These are phyloP conservation scores for Cucurbita ficifolia DNA, from an alignment of 306 rosid genomes.

Conservation along the genomic window DNA sequence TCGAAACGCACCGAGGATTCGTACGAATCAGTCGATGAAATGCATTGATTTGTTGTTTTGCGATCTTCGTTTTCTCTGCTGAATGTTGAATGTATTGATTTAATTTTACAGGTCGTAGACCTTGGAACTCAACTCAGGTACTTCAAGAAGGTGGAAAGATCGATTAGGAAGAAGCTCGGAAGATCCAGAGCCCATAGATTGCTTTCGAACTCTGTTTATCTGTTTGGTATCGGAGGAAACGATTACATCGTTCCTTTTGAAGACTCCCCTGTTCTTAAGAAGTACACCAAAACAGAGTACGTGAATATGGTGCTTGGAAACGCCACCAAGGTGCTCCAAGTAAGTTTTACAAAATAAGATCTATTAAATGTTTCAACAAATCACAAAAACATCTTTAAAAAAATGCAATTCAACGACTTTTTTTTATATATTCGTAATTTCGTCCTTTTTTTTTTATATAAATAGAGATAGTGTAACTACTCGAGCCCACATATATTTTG, in stretches of 20 bases:
- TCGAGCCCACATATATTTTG: no score
- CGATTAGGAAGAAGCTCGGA: slow-evolving; percentile 20
- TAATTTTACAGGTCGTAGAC: slow-evolving; percentile 20
- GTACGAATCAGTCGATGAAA: slow-evolving; percentile 8
- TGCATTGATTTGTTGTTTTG: neutral
- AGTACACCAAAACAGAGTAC: slow-evolving; percentile 13
- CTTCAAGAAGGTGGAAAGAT: slow-evolving; percentile 21
- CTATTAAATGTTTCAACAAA: no score
- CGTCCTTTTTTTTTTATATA: no score
- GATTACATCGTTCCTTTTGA: slow-evolving; percentile 19
- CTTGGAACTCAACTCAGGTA: slow-evolving; percentile 25
- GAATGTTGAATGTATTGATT: neutral
- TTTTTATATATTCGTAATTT: no score
- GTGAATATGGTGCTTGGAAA: slow-evolving; percentile 31
- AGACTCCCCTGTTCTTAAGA: neutral
- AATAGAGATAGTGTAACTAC: no score
- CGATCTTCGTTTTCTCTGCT: neutral
- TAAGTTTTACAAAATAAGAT: neutral
- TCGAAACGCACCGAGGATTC: slow-evolving; percentile 27
- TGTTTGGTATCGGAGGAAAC: slow-evolving; percentile 25
- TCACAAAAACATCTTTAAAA: no score
- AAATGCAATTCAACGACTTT: no score
- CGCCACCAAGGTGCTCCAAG: slow-evolving; percentile 17
- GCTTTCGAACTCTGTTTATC: slow-evolving; percentile 30
- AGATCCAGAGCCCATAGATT: slow-evolving; percentile 11